Percentiles rank a stretch among this genome's conserved stretches.
Evolutionary conservation across 371 early-diverging fungal genomes (phyloP).

Genomic region (Mucor lusitanicus): DNA sequence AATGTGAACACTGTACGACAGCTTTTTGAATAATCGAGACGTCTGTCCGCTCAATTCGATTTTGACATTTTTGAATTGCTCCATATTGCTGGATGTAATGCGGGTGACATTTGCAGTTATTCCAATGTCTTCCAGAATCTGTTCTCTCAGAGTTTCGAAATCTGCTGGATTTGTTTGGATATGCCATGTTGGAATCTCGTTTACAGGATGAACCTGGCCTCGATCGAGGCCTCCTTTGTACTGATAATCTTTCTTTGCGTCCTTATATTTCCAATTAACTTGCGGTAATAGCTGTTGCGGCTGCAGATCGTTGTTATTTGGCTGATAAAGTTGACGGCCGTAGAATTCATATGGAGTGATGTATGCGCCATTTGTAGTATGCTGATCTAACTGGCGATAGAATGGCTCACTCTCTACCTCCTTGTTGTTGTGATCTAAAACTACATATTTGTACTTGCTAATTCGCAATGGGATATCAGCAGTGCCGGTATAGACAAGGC

Average conservation of each 20-base stretch:
- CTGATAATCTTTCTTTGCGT: neutral
- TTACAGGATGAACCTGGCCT: slow-evolving; percentile 15
- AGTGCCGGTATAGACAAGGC: slow-evolving; percentile 23
- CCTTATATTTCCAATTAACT: neutral
- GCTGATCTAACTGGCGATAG: slow-evolving; percentile 11
- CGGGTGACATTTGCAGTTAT: slow-evolving; percentile 33
- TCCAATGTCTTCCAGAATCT: slow-evolving; percentile 27
- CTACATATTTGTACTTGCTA: slow-evolving; percentile 26
- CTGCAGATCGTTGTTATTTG: neutral
- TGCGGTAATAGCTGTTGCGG: neutral
- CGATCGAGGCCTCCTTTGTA: neutral
- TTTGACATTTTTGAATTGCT: slow-evolving; percentile 13
- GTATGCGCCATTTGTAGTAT: neutral
- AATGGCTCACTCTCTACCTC: slow-evolving; percentile 24
- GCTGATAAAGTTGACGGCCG: slow-evolving; percentile 5
- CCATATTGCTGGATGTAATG: slow-evolving; percentile 10
- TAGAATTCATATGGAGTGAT: slow-evolving; percentile 23
- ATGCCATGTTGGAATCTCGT: slow-evolving; percentile 36
- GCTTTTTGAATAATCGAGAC: slow-evolving; percentile 35
- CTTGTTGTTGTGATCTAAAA: slow-evolving; percentile 10
- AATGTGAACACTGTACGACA: slow-evolving; percentile 30
- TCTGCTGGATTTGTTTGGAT: slow-evolving; percentile 18
- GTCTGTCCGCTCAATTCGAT: slow-evolving; percentile 35
- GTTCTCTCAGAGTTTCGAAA: slow-evolving; percentile 16
- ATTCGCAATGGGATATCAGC: slow-evolving; percentile 6